phyloP scores from a whole-genome alignment of 208 protist genomes.

The Porcisia hertigi region DNA sequence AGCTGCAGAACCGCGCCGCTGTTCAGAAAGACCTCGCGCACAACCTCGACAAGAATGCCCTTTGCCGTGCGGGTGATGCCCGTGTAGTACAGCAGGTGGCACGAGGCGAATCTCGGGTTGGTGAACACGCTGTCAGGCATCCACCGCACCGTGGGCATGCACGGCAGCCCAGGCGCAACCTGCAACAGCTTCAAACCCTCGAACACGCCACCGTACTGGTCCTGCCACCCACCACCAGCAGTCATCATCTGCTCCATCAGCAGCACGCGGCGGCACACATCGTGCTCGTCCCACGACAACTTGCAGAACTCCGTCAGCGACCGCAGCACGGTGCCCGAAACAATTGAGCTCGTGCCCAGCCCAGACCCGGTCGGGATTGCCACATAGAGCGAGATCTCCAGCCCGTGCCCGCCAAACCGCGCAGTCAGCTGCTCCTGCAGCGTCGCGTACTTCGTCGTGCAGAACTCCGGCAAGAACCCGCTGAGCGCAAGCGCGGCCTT shows the following conservation, averaged over 20 bases:
- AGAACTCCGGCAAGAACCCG: slow-evolving; percentile 55
- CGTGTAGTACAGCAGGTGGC: slow-evolving; percentile 68
- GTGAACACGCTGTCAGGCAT: slow-evolving; percentile 47
- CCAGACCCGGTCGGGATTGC: slow-evolving; percentile 63
- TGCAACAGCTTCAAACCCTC: slow-evolving; percentile 52
- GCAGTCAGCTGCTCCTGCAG: slow-evolving; percentile 39
- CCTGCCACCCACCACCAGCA: slow-evolving; percentile 71
- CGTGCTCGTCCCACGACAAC: slow-evolving; percentile 43
- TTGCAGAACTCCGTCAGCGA: slow-evolving; percentile 49
- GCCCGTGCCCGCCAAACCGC: slow-evolving; percentile 40
- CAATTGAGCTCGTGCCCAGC: slow-evolving; percentile 69
- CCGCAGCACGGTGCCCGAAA: slow-evolving; percentile 48
- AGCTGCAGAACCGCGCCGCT: slow-evolving; percentile 27
- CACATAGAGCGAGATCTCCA: slow-evolving; percentile 57
- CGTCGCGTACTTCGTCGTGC: slow-evolving; percentile 25
- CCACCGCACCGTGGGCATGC: slow-evolving; percentile 40
- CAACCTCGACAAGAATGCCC: slow-evolving; percentile 44
- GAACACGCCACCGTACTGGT: slow-evolving; percentile 65
- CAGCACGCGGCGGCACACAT: slow-evolving; percentile 53
- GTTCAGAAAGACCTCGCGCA: slow-evolving; percentile 49
- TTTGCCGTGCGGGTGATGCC: slow-evolving; percentile 57
- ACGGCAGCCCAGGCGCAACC: slow-evolving; percentile 33
- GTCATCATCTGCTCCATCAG: slow-evolving; percentile 70
- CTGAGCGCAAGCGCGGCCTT: slow-evolving; percentile 61
- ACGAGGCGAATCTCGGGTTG: slow-evolving; percentile 28